These are phyloP conservation scores for Pleodorina starrii DNA, from an alignment of 139 green algal species.

Conservation along the genomic window DNA sequence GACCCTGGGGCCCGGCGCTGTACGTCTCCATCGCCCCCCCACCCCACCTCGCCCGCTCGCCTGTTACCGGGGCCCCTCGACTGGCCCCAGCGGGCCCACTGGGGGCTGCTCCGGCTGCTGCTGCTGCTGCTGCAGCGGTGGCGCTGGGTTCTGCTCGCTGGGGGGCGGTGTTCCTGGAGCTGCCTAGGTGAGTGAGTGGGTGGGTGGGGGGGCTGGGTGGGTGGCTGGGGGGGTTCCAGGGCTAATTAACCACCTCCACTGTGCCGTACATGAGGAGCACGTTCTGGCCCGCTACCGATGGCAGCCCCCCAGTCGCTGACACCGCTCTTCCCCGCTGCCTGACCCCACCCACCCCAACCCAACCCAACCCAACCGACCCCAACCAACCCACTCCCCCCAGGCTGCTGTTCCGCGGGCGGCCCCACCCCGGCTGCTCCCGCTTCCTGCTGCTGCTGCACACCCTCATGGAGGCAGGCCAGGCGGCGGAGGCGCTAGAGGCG, in stretches of 20 bases:
- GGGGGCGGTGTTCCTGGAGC: conserved; percentile 19
- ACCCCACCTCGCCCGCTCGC: no score
- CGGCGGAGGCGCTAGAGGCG: background rate
- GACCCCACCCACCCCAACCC: background rate
- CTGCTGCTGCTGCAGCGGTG: no score
- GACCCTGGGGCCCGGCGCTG: background rate
- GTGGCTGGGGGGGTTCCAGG: no score
- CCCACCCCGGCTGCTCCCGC: background rate
- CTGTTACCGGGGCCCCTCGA: no score
- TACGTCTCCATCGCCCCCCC: background rate
- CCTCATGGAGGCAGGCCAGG: conserved; percentile 17
- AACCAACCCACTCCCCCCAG: background rate
- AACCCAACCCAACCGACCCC: background rate
- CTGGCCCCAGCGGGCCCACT: no score
- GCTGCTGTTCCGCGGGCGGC: background rate
- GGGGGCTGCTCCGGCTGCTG: no score
- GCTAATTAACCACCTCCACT: no score
- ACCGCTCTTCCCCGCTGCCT: background rate
- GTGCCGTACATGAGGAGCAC: no score
- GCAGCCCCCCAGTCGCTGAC: background rate
- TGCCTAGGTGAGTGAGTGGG: background rate
- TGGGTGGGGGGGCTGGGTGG: background rate
- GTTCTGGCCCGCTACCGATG: background rate
- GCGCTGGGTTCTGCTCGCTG: background rate
- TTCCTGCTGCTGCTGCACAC: conserved; percentile 24